Evolutionary conservation across 371 early-diverging fungal genomes (phyloP).

Genomic region (Mucor saturninus): DNA sequence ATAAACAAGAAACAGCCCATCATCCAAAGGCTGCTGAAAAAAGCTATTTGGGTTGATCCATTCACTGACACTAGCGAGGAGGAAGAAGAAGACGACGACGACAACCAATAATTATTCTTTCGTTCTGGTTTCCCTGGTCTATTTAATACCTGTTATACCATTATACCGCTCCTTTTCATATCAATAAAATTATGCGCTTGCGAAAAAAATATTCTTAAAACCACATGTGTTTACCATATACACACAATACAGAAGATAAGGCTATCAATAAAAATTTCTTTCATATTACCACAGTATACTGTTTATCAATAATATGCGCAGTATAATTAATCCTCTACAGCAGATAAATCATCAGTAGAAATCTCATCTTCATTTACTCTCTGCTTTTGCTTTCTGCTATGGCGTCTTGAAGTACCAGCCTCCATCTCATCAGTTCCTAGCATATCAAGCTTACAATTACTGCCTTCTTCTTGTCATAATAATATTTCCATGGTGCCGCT

Average conservation of each 20-base stretch:
- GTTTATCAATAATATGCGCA: slow-evolving; percentile 15
- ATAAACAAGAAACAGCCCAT: no score
- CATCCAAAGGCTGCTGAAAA: no score
- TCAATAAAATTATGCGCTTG: slow-evolving; percentile 11
- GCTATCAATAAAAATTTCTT: slow-evolving; percentile 5
- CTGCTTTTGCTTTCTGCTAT: slow-evolving; percentile 8
- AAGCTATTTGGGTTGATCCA: no score
- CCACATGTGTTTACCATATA: slow-evolving; percentile 7
- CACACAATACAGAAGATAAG: slow-evolving; percentile 10
- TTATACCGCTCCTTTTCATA: slow-evolving; percentile 16
- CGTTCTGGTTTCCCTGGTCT: slow-evolving; percentile 6
- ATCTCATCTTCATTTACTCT: slow-evolving; percentile 10
- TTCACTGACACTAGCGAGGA: no score
- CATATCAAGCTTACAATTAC: slow-evolving; percentile 17
- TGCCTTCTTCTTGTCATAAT: slow-evolving; percentile 22
- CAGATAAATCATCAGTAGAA: slow-evolving; percentile 15
- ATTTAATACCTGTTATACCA: slow-evolving; percentile 9
- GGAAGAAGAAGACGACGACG: slow-evolving; percentile 9
- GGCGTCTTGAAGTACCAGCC: slow-evolving; percentile 7
- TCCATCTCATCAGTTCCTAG: not conserved
- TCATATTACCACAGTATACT: slow-evolving; percentile 17
- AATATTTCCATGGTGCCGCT: slow-evolving; percentile 21
- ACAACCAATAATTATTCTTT: slow-evolving; percentile 17
- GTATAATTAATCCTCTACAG: slow-evolving; percentile 15
- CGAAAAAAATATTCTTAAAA: slow-evolving; percentile 10